Conservation (phyloP, 2,329 filamentous ascomycete species). For the Furcasterigmium furcatum region DNA sequence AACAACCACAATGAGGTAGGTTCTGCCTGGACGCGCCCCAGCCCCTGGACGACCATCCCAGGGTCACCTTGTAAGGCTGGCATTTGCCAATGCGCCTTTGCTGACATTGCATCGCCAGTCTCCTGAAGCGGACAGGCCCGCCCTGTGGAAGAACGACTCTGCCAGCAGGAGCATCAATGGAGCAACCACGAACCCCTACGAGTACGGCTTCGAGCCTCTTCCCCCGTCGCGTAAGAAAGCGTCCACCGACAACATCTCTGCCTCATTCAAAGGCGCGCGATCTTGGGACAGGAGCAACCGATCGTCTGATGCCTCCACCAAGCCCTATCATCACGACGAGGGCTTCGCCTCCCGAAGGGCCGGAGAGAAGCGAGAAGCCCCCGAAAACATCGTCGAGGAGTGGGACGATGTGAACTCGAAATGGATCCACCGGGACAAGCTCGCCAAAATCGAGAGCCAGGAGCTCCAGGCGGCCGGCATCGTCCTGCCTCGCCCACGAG, state of each 20-base stretch:
- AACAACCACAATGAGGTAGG: conserved; percentile 31
- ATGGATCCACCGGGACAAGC: conserved; percentile 85
- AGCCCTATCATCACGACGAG: conserved; percentile 26
- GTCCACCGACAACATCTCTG: conserved; percentile 27
- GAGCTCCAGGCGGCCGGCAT: conserved; percentile 79
- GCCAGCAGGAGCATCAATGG: conserved; percentile 14
- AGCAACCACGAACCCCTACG: conserved; percentile 13
- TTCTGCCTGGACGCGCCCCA: neutral
- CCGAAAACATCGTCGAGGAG: conserved; percentile 17
- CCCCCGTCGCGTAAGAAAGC: conserved; percentile 27
- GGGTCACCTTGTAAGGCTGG: neutral
- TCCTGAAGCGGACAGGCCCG: neutral
- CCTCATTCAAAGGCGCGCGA: conserved; percentile 6
- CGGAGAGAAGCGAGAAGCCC: conserved; percentile 19
- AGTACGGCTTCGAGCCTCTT: conserved; percentile 13
- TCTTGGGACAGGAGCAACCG: conserved; percentile 11
- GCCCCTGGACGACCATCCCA: too few relatives aligned
- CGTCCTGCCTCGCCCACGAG: conserved; percentile 50
- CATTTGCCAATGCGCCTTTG: neutral
- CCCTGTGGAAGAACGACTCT: neutral
- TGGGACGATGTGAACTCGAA: conserved; percentile 59
- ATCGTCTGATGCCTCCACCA: conserved; percentile 14
- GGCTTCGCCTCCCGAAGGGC: conserved; percentile 26
- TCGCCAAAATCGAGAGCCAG: conserved; percentile 76
- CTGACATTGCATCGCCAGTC: neutral